Evolutionary conservation across 305 asterid species (phyloP).

Genomic region (Fraxinus baroniana): DNA sequence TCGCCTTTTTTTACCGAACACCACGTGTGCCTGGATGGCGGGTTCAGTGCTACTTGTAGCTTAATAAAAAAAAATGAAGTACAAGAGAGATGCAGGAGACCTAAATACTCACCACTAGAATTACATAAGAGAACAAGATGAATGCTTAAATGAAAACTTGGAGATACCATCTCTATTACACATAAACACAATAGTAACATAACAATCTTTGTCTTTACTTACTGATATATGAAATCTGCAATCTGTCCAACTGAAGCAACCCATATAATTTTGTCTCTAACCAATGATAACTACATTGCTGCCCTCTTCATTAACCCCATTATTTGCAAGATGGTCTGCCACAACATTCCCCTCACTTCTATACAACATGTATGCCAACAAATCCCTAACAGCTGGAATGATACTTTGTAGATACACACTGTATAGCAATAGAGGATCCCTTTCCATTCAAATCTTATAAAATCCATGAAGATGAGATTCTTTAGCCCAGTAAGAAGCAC

Average conservation of each 20-base stretch:
- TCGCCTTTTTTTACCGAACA: neutral
- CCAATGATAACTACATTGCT: neutral
- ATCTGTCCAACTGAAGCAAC: neutral
- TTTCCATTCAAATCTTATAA: too few relatives aligned
- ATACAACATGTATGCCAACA: neutral
- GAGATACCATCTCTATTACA: neutral
- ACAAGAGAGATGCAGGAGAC: neutral
- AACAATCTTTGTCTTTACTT: neutral
- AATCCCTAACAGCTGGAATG: neutral
- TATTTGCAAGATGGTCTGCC: neutral
- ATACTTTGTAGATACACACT: neutral
- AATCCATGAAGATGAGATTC: neutral
- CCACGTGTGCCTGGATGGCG: neutral
- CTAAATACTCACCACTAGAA: neutral
- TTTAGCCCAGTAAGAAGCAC: neutral
- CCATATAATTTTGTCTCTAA: neutral
- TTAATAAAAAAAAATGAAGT: neutral
- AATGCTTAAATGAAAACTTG: neutral
- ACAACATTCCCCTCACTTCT: neutral
- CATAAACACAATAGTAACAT: neutral
- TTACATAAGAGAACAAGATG: neutral
- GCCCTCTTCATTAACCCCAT: neutral
- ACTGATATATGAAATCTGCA: neutral
- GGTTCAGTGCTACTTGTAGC: neutral
- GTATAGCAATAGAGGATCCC: neutral